These are phyloP conservation scores for Aegilops sharonensis DNA, from an alignment of 176 grass and related monocot species.

Conservation along the genomic window DNA sequence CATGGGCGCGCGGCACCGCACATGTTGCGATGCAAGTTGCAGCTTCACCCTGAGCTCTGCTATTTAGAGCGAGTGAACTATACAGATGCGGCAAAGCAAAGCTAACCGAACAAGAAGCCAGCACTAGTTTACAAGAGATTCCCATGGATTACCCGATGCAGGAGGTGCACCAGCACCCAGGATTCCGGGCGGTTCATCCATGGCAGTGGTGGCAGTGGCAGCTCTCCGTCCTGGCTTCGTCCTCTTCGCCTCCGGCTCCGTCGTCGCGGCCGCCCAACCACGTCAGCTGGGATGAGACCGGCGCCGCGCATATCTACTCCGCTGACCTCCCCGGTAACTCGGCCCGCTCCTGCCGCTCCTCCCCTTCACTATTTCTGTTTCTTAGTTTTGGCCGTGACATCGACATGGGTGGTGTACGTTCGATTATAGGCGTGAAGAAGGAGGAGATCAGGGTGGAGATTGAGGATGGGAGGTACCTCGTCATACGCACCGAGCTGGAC, in stretches of 20 bases:
- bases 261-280: slow-evolving; percentile 28
- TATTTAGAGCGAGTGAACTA: neutral
- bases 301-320: slow-evolving; percentile 60
- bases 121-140: neutral
- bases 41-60: neutral
- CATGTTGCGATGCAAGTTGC: neutral
- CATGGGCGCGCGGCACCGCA: neutral
- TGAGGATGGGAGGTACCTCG: slow-evolving; percentile 71
- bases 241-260: neutral
- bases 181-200: neutral
- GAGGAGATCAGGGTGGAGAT: slow-evolving; percentile 86
- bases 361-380: neutral
- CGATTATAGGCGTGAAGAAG: slow-evolving; percentile 50
- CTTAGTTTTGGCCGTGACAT: neutral
- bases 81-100: neutral
- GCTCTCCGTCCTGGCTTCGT: slow-evolving; percentile 22
- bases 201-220: slow-evolving; percentile 43
- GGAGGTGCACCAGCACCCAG: neutral
- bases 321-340: slow-evolving; percentile 59
- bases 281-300: slow-evolving; percentile 72
- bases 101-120: neutral
- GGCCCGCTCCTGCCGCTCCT: neutral
- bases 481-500: slow-evolving; percentile 63
- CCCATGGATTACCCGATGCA: slow-evolving; percentile 38
- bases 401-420: neutral